Base-by-base conservation (phyloP, 1,139 yeast genomes). In the Debaryomyces nepalensis region DNA sequence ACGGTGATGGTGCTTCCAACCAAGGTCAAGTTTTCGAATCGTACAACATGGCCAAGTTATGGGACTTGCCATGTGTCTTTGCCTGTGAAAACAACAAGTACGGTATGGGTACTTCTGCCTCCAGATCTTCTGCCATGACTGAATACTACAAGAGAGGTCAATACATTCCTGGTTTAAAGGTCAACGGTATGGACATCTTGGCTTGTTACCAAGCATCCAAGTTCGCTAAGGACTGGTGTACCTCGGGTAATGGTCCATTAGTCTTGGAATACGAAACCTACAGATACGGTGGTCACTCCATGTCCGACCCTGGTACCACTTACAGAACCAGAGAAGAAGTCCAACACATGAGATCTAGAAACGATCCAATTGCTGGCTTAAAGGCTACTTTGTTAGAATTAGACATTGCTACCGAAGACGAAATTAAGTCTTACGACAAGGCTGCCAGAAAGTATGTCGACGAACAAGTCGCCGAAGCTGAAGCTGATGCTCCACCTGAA, bases 241-340 rank as follows among this genome's bases (percentile, higher is more conserved):
- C 87, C 47, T 75, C 84, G 50, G 97, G 97, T 61, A 93, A 93
- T 63, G 99, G 99, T 49, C 99, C 99, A 52, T 74, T 93, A 58
- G 97, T 93, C 44, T 66, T 93, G 59, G 99, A 93, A 77, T 93
- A 87, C 72, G 97, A 91, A 77, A 93, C 99, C 57, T 93, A 93
- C 77, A 86, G 99, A 80, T 93, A 93, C 70, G 98, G 99, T 77
- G 99, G 99, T 67, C 99, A 93, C 82, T 93, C 99, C 58, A 93
- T 93, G 98, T 91, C 97, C 55, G 98, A 93, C 73, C 98, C 98
- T 61, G 98, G 98, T 80, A 93, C 98, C 68, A 91, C 98, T 54
- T 93, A 93, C 84, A 85, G 98, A 82, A 93, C 99, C 65, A 90
- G 99, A 78, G 99, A 93, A 76, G 99, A 93, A 78, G 95, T 93